Percentiles rank a stretch among this genome's conserved stretches.
Conservation (phyloP, 768 basidiomycete species). For the Coprinopsis marcescibilis region DNA sequence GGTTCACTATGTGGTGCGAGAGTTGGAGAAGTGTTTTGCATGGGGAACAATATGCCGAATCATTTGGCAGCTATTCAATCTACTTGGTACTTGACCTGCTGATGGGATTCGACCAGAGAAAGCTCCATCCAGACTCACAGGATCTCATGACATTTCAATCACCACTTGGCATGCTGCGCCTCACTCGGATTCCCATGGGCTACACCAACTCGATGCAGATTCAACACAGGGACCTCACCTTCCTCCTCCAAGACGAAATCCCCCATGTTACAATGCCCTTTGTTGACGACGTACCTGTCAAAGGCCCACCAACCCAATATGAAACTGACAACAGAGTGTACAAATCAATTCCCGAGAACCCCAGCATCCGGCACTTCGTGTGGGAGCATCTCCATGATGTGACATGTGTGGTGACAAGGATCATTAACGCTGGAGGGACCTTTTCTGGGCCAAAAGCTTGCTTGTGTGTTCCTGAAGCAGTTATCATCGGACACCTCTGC, state of each 20-base stretch:
- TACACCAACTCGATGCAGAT: slow-evolving; percentile 12
- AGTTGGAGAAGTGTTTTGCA: slow-evolving; percentile 29
- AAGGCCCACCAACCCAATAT: slow-evolving; percentile 20
- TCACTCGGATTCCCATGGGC: slow-evolving; percentile 34
- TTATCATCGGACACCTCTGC: slow-evolving; percentile 30
- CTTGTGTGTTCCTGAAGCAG: slow-evolving; percentile 13
- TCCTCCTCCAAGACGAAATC: slow-evolving; percentile 28
- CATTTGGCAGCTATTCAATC: not conserved
- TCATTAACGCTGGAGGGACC: slow-evolving; percentile 25
- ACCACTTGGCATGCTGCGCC: slow-evolving; percentile 22
- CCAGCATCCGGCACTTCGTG: slow-evolving; percentile 22
- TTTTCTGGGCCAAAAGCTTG: slow-evolving; percentile 19
- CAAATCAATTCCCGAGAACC: slow-evolving; percentile 7
- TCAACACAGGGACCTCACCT: slow-evolving; percentile 21
- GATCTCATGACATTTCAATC: slow-evolving; percentile 38
- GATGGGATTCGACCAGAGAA: slow-evolving; percentile 15
- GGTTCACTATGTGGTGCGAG: slow-evolving; percentile 25
- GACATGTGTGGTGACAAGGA: slow-evolving; percentile 27
- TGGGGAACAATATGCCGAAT: slow-evolving; percentile 27
- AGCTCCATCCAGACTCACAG: slow-evolving; percentile 17
- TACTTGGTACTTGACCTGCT: slow-evolving; percentile 1
- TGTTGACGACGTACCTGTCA: slow-evolving; percentile 20
- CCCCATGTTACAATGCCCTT: slow-evolving; percentile 16
- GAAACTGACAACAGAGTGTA: slow-evolving; percentile 5
- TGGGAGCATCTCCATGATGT: slow-evolving; percentile 31